Evolutionary conservation across 192 early-diverging fungal genomes (phyloP).

Genomic region (Fimicolochytrium jonesii): DNA sequence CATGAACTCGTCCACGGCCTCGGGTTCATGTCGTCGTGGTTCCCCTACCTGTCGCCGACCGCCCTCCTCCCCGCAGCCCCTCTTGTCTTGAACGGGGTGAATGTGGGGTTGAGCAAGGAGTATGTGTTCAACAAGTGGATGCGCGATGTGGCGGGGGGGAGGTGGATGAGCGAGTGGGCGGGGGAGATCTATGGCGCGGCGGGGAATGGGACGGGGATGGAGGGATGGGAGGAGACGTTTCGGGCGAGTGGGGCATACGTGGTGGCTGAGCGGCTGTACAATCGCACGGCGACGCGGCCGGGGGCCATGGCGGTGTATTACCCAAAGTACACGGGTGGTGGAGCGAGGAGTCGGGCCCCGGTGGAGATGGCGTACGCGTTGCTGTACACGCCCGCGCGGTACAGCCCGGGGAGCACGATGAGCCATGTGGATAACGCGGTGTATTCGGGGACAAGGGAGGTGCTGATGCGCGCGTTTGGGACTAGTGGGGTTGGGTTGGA

Average conservation of each 20-base stretch:
- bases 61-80: conserved; percentile 25
- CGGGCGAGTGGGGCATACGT: conserved; percentile 6
- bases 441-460: conserved; percentile 24
- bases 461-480: conserved; percentile 36
- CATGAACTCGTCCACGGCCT: conserved; percentile 46
- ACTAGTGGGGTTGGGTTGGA: conserved; percentile 28
- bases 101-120: conserved; percentile 19
- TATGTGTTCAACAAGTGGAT: conserved; percentile 36
- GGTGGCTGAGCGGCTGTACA: conserved; percentile 3
- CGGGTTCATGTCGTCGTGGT: conserved; percentile 44
- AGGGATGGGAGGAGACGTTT: conserved; percentile 5
- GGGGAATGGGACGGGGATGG: conserved; percentile 23
- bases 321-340: neutral
- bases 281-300: conserved; percentile 17
- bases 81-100: conserved; percentile 2
- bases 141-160: conserved; percentile 11
- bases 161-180: neutral
- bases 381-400: conserved; percentile 30
- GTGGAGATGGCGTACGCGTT: conserved; percentile 16
- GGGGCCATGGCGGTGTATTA: conserved; percentile 28
- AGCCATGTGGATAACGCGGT: conserved; percentile 30
- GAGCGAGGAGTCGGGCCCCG: neutral
- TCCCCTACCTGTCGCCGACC: neutral
- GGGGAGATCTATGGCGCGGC: neutral
- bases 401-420: conserved; percentile 23